Percentiles rank a stretch among this genome's conserved stretches.
Conservation (phyloP, 805 yeast genomes). For the Candida dajiaensis region DNA sequence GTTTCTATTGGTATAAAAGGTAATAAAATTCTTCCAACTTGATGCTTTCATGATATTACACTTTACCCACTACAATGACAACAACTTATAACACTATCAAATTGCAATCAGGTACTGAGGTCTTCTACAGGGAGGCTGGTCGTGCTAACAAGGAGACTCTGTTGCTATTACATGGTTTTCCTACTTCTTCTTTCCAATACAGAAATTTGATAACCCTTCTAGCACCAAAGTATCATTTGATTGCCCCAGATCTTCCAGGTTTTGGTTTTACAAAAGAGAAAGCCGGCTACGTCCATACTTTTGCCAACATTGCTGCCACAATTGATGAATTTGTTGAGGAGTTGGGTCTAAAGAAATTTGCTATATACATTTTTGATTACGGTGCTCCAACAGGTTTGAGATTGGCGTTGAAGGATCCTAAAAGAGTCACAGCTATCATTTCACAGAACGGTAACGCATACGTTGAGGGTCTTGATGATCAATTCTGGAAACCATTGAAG, state of each 20-base stretch:
- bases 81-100: neutral
- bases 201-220: conserved; percentile 32
- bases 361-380: conserved; percentile 36
- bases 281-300: conserved; percentile 21
- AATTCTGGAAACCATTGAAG: conserved; percentile 33
- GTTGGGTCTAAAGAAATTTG: conserved; percentile 24
- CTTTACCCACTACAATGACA: neutral
- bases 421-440: conserved; percentile 27
- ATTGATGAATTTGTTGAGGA: conserved; percentile 24
- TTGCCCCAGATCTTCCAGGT: conserved; percentile 43
- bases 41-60: too few species aligned
- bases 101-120: conserved; percentile 13
- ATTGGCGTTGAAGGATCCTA: conserved; percentile 30
- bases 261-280: conserved; percentile 30
- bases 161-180: conserved; percentile 39
- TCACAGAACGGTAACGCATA: conserved; percentile 41
- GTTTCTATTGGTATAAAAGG: too few species aligned
- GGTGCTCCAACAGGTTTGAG: conserved; percentile 39
- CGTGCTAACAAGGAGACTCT: conserved; percentile 27
- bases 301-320: conserved; percentile 28
- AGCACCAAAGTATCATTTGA: conserved; percentile 29
- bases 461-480: conserved; percentile 32
- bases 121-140: conserved; percentile 38
- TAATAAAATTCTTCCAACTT: too few species aligned
- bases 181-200: conserved; percentile 37